phyloP scores from a whole-genome alignment of 1,139 yeast genomes.

The Wickerhamomyces sp. region DNA sequence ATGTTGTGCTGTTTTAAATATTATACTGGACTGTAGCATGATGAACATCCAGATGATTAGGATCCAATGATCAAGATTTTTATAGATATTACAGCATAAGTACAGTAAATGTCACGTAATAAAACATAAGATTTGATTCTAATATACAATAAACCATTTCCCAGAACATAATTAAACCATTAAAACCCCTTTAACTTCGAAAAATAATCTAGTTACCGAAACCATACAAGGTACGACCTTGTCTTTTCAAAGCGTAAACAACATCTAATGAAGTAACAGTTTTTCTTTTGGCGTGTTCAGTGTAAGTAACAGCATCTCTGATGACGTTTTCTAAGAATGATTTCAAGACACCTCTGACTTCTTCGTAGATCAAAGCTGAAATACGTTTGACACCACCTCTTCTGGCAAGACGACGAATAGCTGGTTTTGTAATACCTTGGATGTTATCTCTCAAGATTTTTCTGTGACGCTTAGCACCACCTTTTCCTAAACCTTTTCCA shows the following conservation, averaged over 20 bases:
- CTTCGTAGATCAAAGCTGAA: constrained; percentile 97
- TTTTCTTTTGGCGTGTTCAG: constrained; percentile 99
- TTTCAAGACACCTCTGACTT: constrained; percentile 95
- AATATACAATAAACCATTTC: constrained; percentile 2
- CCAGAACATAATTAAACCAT: not conserved
- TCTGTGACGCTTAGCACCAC: constrained; percentile 99
- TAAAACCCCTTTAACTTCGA: not conserved
- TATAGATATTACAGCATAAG: no score
- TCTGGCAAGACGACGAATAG: constrained; percentile 99
- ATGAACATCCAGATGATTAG: no score
- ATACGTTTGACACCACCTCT: constrained; percentile 99
- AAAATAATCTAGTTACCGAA: constrained; percentile 80
- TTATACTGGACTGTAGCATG: no score
- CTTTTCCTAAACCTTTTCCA: constrained; percentile 98
- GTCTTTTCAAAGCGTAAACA: constrained; percentile 99
- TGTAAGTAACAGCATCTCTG: constrained; percentile 98
- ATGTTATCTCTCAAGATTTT: constrained; percentile 99
- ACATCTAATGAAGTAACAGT: constrained; percentile 98
- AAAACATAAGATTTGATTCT: not conserved
- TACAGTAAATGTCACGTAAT: not conserved
- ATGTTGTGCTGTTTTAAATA: no score
- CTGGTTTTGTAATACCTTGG: constrained; percentile 99
- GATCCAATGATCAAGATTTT: no score
- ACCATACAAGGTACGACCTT: constrained; percentile 99
- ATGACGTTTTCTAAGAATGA: constrained; percentile 95